These are phyloP conservation scores for Pseudozyma flocculosa DNA, from an alignment of 1,284 basidiomycete species.

Conservation along the genomic window DNA sequence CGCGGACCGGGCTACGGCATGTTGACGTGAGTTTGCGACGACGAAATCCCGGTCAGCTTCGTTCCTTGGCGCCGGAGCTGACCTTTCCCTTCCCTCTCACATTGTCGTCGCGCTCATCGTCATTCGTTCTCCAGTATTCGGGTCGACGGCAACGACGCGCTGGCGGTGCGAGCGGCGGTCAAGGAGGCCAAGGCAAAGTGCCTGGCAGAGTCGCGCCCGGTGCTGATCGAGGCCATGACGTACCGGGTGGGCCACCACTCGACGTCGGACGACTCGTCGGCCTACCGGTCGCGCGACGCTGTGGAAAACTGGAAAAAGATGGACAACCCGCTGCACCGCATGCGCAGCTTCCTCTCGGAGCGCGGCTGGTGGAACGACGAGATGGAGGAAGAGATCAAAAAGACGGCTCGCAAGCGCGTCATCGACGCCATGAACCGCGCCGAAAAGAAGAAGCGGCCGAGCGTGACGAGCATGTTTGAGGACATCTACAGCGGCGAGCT, in stretches of 20 bases:
- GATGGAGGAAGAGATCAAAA: slow-evolving; percentile 73
- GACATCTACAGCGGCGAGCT: slow-evolving; percentile 69
- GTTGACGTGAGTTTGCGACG: slow-evolving; percentile 22
- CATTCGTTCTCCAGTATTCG: no score
- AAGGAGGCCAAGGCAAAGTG: slow-evolving; percentile 76
- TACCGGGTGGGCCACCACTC: slow-evolving; percentile 81
- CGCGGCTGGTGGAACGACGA: slow-evolving; percentile 81
- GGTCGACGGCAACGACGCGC: slow-evolving; percentile 92
- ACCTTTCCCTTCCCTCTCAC: no score
- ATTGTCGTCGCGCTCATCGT: no score
- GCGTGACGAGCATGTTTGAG: slow-evolving; percentile 77
- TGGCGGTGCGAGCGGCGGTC: slow-evolving; percentile 81
- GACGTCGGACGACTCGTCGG: slow-evolving; percentile 89
- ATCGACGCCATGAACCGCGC: slow-evolving; percentile 75
- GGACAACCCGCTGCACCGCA: slow-evolving; percentile 84
- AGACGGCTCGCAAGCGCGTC: slow-evolving; percentile 71
- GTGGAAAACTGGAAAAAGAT: slow-evolving; percentile 50
- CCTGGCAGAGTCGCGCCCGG: slow-evolving; percentile 71
- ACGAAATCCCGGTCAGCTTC: no score
- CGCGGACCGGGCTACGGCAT: slow-evolving; percentile 92
- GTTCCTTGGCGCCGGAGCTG: no score
- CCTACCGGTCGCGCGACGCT: slow-evolving; percentile 64
- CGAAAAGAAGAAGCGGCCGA: slow-evolving; percentile 71
- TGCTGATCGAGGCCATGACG: slow-evolving; percentile 72
- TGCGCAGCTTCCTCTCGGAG: slow-evolving; percentile 72